Base-by-base conservation (phyloP, 1,284 basidiomycete species). In the Apiotrichum laibachii region DNA sequence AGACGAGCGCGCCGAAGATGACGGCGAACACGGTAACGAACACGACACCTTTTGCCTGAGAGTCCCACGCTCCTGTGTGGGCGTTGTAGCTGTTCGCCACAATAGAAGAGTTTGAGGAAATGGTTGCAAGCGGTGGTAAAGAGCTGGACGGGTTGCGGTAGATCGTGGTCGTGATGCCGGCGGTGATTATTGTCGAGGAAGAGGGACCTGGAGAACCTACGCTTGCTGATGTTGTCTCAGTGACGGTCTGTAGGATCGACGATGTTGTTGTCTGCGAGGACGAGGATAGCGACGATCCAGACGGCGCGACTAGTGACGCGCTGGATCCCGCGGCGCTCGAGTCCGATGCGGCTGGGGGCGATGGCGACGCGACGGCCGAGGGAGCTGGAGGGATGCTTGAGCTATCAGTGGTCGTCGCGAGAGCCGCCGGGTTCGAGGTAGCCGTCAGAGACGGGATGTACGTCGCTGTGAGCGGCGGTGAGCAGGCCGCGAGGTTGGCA, bases 61-160 rank as follows among this genome's bases (percentile, higher is more conserved):
- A 69, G 51, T 77, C 75, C 68, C 67, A 70, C 8, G 60, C 63
- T 22, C 74, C 72, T 1, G 71, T 67, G 52, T 73, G 72, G n/a
- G 64, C 58, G 21, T 67, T 68, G 34, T 11, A 37, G 37, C 15
- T 37, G 37, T 37, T 5, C 15, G 37, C 37, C 12, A 37, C 37
- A 37, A 35, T 6, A 2, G 52, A 19, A 15, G 53, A 15, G 13
- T n/a, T 16, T 26, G 19, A 10, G 10, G 43, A 21, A 21, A 12
- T 16, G 8, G 43, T 19, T 11, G 43, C 3, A 21, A 44, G 19
- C n/a, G 43, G n/a, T 1, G 8, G 4, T 9, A n/a, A 5, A 4
- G 43, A 19, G 11, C n/a, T 13, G 44, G 33, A 53, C 18, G 34
- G 37, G 37, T 11, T 6, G 37, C 2, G 11, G 37, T 37, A 16